These are phyloP conservation scores for Suillus subalutaceus DNA, from an alignment of 768 basidiomycete species.

Conservation along the genomic window DNA sequence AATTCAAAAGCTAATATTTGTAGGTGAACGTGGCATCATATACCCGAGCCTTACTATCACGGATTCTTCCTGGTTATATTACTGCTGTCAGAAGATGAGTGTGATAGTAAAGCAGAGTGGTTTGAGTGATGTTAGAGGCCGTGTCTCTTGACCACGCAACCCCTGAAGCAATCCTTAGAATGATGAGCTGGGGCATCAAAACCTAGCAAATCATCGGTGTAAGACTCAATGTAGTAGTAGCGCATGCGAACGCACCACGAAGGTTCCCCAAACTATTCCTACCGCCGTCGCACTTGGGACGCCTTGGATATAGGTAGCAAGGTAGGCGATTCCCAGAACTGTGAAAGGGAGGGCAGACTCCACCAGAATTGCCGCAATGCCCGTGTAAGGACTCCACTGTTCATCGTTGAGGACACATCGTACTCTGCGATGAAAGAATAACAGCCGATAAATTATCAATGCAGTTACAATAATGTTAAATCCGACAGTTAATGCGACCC, in stretches of 20 bases:
- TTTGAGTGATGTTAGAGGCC: background rate
- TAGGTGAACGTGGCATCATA: background rate
- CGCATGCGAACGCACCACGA: background rate
- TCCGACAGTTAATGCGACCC: constrained; percentile 2
- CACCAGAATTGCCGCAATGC: constrained; percentile 5
- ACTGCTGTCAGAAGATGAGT: background rate
- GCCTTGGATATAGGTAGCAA: constrained; percentile 1
- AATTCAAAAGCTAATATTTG: background rate
- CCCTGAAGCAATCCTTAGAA: constrained; percentile 5
- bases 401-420: background rate
- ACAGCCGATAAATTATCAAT: background rate
- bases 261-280: constrained; percentile 1
- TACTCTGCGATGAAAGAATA: background rate
- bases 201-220: background rate
- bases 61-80: background rate
- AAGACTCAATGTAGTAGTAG: background rate
- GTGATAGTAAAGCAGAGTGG: background rate
- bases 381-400: background rate
- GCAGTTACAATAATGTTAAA: constrained; percentile 7
- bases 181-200: constrained; percentile 11
- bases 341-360: constrained; percentile 11
- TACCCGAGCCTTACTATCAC: background rate
- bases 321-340: constrained; percentile 5
- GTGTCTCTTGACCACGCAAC: constrained; percentile 7
- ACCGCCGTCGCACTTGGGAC: background rate